Percentiles rank a stretch among this genome's conserved stretches.
Conservation (phyloP, 2,329 filamentous ascomycete genomes). For the Elsinoe necatrix region DNA sequence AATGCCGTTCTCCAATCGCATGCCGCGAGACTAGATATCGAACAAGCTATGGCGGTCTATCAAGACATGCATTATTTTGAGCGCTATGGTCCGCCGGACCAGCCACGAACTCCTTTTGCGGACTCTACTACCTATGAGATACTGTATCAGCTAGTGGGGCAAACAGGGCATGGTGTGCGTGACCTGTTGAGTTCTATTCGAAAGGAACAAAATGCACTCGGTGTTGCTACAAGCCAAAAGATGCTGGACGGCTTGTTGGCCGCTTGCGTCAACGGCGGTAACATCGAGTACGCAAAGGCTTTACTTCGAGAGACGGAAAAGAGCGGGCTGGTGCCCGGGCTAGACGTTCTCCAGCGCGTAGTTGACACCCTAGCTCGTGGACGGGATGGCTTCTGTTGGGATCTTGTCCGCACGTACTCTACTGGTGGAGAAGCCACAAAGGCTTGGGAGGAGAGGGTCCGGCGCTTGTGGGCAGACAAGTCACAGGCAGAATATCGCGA, state of each 20-base stretch:
- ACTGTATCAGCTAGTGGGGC: constrained; percentile 27
- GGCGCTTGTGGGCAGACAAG: not conserved
- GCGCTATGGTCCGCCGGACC: constrained; percentile 19
- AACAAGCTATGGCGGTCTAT: constrained; percentile 51
- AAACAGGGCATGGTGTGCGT: not conserved
- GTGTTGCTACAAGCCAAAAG: not conserved
- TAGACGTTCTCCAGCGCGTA: not conserved
- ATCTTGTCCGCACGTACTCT: not conserved
- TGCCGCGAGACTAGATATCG: constrained; percentile 24
- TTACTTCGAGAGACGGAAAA: not conserved
- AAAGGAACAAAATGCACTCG: constrained; percentile 38
- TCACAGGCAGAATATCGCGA: not conserved
- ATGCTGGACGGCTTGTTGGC: not conserved
- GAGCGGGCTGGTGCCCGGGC: not conserved
- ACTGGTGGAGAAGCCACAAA: not conserved
- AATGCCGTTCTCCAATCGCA: constrained; percentile 48
- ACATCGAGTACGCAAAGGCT: not conserved
- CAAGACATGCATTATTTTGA: constrained; percentile 46
- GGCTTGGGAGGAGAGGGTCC: not conserved
- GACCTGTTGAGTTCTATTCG: constrained; percentile 17
- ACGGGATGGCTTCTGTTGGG: constrained; percentile 6
- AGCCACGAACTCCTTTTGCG: constrained; percentile 24
- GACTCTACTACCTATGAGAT: constrained; percentile 53
- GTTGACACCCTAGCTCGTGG: not conserved
- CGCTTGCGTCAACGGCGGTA: constrained; percentile 2